Percentiles rank a stretch among this genome's conserved stretches.
These are phyloP conservation scores for Rhodotorula toruloides DNA, from an alignment of 768 basidiomycete species.

Conservation along the genomic window DNA sequence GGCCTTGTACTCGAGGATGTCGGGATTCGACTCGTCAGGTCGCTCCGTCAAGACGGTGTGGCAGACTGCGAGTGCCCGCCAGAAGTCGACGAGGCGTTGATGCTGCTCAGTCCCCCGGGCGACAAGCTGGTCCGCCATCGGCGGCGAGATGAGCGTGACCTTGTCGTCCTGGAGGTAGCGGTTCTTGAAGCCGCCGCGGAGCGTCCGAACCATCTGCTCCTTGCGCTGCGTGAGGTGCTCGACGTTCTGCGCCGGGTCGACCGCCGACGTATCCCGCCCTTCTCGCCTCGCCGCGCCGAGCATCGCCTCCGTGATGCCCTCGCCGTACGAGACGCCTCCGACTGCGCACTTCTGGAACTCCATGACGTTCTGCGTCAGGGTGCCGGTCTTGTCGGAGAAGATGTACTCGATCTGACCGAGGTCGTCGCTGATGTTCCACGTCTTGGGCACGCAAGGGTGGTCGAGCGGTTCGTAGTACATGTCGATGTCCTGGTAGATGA, in stretches of 20 bases:
- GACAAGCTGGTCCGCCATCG: conserved; percentile 70
- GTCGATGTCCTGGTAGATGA: conserved; percentile 94
- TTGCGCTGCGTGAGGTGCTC: conserved; percentile 63
- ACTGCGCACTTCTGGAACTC: conserved; percentile 96
- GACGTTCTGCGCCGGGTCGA: conserved; percentile 67
- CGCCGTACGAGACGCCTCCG: conserved; percentile 76
- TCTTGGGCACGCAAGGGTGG: conserved; percentile 81
- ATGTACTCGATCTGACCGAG: conserved; percentile 96
- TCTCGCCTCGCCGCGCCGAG: conserved; percentile 81
- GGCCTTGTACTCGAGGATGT: conserved; percentile 69
- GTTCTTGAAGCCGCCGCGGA: conserved; percentile 81
- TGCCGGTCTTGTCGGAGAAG: conserved; percentile 91
- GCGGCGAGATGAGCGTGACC: conserved; percentile 80
- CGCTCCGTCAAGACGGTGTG: conserved; percentile 82
- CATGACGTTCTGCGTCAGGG: conserved; percentile 97
- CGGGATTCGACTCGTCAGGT: conserved; percentile 62
- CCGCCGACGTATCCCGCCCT: conserved; percentile 58
- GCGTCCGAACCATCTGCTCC: conserved; percentile 65
- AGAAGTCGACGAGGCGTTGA: conserved; percentile 65
- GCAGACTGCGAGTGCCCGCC: conserved; percentile 89
- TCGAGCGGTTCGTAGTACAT: conserved; percentile 85
- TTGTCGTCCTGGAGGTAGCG: conserved; percentile 73
- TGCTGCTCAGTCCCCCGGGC: conserved; percentile 45
- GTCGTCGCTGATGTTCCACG: conserved; percentile 96
- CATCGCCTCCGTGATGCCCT: conserved; percentile 92